These are phyloP conservation scores for Verticillium albo-atrum DNA, from an alignment of 2,329 filamentous ascomycete species.

Conservation along the genomic window DNA sequence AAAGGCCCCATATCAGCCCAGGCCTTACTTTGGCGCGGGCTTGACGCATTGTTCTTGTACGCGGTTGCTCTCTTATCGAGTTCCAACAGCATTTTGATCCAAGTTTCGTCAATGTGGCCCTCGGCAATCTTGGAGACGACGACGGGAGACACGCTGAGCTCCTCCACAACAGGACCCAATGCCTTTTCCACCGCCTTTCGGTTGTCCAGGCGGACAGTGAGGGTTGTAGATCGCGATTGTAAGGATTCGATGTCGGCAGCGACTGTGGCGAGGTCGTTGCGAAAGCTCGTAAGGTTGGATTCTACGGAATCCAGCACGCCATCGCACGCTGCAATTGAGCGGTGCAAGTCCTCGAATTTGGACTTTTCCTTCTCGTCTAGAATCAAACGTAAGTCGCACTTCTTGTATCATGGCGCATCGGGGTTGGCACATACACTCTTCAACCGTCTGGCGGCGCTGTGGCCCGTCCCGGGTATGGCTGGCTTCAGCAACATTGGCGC, in stretches of 20 bases:
- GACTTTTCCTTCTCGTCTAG: conserved; percentile 74
- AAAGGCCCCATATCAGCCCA: conserved; percentile 80
- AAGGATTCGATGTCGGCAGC: conserved; percentile 93
- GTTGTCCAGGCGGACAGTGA: conserved; percentile 85
- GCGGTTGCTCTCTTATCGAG: conserved; percentile 72
- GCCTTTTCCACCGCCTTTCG: conserved; percentile 84
- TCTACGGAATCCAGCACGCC: conserved; percentile 92
- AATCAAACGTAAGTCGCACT: conserved; percentile 8
- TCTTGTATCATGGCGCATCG: neutral
- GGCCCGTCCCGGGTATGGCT: conserved; percentile 16
- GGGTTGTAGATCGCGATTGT: conserved; percentile 75
- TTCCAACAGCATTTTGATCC: conserved; percentile 78
- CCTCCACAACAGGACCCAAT: conserved; percentile 83
- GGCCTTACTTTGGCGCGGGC: conserved; percentile 65
- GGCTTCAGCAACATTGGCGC: conserved; percentile 21
- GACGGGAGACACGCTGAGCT: conserved; percentile 80
- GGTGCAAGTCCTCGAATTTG: conserved; percentile 86
- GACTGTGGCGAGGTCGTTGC: conserved; percentile 85
- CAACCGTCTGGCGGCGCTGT: conserved; percentile 56
- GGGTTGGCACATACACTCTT: conserved; percentile 62
- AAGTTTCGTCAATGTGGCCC: conserved; percentile 83
- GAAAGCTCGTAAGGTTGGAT: conserved; percentile 85
- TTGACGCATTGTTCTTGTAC: conserved; percentile 63
- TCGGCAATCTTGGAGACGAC: conserved; percentile 83
- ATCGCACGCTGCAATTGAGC: conserved; percentile 85